Percentiles rank a stretch among this genome's conserved stretches.
Evolutionary conservation across 2,329 filamentous ascomycete genomes (phyloP).

Genomic region (Chlorencoelia australis): DNA sequence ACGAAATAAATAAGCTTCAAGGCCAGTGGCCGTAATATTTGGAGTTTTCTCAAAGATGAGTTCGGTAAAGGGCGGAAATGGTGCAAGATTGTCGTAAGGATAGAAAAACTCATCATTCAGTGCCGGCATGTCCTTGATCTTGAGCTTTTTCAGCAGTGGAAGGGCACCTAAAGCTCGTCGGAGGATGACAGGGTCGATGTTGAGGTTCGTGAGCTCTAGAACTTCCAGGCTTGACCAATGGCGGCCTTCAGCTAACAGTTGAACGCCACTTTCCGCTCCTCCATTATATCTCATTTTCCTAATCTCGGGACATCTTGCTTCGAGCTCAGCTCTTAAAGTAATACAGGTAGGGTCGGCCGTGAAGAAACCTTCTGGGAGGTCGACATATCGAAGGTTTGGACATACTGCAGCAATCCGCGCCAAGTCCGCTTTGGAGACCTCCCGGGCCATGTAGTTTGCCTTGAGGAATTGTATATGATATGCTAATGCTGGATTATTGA

Average conservation of each 20-base stretch:
- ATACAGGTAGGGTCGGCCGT: conserved; percentile 67
- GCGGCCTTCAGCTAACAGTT: conserved; percentile 53
- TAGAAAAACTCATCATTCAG: conserved; percentile 72
- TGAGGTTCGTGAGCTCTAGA: conserved; percentile 57
- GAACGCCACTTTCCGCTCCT: conserved; percentile 70
- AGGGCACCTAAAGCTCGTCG: conserved; percentile 62
- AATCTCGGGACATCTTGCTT: conserved; percentile 72
- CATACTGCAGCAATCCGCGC: conserved; percentile 78
- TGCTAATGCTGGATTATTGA: conserved; percentile 62
- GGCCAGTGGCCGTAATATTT: conserved; percentile 59
- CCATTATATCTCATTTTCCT: conserved; percentile 79
- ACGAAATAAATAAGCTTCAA: conserved; percentile 58
- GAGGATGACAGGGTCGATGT: conserved; percentile 60
- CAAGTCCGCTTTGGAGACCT: conserved; percentile 74
- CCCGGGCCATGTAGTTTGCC: conserved; percentile 84
- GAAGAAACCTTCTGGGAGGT: conserved; percentile 82
- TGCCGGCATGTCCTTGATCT: conserved; percentile 57
- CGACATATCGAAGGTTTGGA: conserved; percentile 78
- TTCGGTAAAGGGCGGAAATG: conserved; percentile 65
- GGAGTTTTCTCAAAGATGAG: conserved; percentile 64
- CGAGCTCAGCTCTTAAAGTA: conserved; percentile 72
- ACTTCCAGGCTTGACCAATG: conserved; percentile 65
- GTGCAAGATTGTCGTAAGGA: conserved; percentile 51
- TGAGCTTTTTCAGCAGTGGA: conserved; percentile 59
- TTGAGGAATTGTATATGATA: conserved; percentile 69